phyloP scores from a whole-genome alignment of 306 rosid species.

The Astragalus glycyphyllos region DNA sequence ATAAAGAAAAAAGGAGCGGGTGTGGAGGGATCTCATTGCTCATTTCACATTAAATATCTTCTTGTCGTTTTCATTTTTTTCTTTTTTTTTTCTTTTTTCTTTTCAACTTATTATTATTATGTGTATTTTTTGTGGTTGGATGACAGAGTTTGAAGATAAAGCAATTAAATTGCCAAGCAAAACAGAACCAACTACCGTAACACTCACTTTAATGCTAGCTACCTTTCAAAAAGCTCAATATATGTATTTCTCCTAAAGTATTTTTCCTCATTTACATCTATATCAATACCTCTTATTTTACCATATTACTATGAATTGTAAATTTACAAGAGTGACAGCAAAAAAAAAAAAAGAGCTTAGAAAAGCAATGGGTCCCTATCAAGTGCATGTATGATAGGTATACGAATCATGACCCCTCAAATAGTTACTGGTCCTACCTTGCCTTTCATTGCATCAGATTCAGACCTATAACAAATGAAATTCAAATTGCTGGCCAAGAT shows the following conservation, averaged over 20 bases:
- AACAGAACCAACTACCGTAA: conserved; percentile 78
- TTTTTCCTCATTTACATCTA: conserved; percentile 3
- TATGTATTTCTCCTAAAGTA: conserved; percentile 26
- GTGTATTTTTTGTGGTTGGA: conserved; percentile 80
- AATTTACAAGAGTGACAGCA: conserved; percentile 10
- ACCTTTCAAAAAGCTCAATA: not conserved
- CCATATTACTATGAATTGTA: not conserved
- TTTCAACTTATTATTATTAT: conserved; percentile 35
- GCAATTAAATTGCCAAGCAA: conserved; percentile 74
- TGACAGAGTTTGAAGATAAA: conserved; percentile 80
- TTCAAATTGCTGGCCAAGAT: conserved; percentile 4
- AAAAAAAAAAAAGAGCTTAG: not conserved
- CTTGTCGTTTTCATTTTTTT: conserved; percentile 84
- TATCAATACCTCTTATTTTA: not conserved
- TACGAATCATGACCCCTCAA: conserved; percentile 37
- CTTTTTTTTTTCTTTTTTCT: conserved; percentile 37
- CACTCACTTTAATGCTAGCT: conserved; percentile 70
- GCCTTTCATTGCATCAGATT: conserved; percentile 43
- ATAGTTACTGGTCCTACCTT: conserved; percentile 44
- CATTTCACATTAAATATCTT: conserved; percentile 81
- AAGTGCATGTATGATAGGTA: conserved; percentile 56
- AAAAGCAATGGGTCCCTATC: conserved; percentile 45
- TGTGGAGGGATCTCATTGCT: conserved; percentile 66
- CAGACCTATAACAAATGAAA: conserved; percentile 22
- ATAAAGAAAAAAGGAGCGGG: conserved; percentile 35